These are phyloP conservation scores for Cytospora schulzeri DNA, from an alignment of 2,329 filamentous ascomycete species.

Conservation along the genomic window DNA sequence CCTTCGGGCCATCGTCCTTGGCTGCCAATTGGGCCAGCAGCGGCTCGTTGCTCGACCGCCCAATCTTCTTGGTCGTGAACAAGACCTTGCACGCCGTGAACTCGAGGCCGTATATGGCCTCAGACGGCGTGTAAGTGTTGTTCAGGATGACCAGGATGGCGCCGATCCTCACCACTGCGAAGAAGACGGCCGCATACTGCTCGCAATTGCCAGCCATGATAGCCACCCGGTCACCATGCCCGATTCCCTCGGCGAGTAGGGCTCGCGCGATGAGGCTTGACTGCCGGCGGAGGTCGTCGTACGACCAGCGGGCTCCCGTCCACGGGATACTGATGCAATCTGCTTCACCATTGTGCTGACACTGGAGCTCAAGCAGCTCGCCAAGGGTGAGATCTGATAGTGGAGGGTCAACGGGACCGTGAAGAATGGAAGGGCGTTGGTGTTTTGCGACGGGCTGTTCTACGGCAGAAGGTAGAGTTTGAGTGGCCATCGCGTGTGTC, in stretches of 20 bases:
- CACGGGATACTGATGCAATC: constrained; percentile 76
- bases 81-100: constrained; percentile 73
- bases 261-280: constrained; percentile 65
- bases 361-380: constrained; percentile 72
- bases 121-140: constrained; percentile 77
- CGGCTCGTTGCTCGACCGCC: constrained; percentile 62
- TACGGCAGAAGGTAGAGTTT: constrained; percentile 10
- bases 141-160: constrained; percentile 76
- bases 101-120: constrained; percentile 70
- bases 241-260: constrained; percentile 66
- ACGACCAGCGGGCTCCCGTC: constrained; percentile 75
- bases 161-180: constrained; percentile 68
- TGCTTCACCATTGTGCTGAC: constrained; percentile 62
- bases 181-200: constrained; percentile 79
- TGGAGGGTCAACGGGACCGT: constrained; percentile 69
- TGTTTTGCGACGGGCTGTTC: constrained; percentile 25
- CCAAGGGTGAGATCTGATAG: constrained; percentile 72
- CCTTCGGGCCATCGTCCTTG: constrained; percentile 48
- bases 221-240: constrained; percentile 69
- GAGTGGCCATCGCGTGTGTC: constrained; percentile 16
- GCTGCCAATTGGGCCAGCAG: constrained; percentile 58
- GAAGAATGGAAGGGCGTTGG: constrained; percentile 60
- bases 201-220: constrained; percentile 80
- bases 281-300: constrained; percentile 64
- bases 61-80: constrained; percentile 72